Base-by-base conservation (phyloP, 176 grass and related monocot genomes). In the Eleusine indica region DNA sequence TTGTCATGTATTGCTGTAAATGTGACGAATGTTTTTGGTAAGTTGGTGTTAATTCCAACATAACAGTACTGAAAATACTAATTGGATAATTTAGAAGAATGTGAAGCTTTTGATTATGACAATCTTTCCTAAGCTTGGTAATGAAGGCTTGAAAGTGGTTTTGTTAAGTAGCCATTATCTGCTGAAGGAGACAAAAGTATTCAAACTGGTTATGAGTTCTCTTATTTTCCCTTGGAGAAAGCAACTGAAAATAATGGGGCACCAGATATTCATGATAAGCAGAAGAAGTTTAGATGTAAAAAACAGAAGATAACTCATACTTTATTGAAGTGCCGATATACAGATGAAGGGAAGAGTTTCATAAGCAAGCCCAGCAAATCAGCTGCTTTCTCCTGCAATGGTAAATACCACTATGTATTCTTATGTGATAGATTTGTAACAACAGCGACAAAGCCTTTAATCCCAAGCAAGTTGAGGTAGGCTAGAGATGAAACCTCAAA, bases 321-420 rank as follows among this genome's bases (percentile, higher is more conserved):
- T 39, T 41, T 28, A 9, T 80, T 80, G 78, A 53, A 80, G 46
- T 80, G 29, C 0, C 77, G 46, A 52, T 68, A 80, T 41, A 69
- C 78, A 40, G 78, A 80, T 40, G 78, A 56, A 3, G 78, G 78
- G 32, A 80, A 80, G 47, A 80, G 48, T 80, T 80, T 69, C 32
- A 80, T 80, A 63, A 63, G n/a, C n/a, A 56, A 54, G n/a, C 78
- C 65, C 32, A 80, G 32, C n/a, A 80, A 80, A 68, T 80, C 64
- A 54, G 37, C 19, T 22, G 48, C 78, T 80, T 80, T 69, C 19
- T 80, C 78, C 78, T 80, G 21, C 65, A 80, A 35, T 28, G 19
- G 3, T 60, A 42, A 7, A 69, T 38, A 68, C n/a, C 18, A 68
- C 15, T 53, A 42, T 68, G 13, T 41, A 22, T 41, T 54, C 18